phyloP scores from a whole-genome alignment of 768 basidiomycete genomes.

The Tephrocybe sp. region DNA sequence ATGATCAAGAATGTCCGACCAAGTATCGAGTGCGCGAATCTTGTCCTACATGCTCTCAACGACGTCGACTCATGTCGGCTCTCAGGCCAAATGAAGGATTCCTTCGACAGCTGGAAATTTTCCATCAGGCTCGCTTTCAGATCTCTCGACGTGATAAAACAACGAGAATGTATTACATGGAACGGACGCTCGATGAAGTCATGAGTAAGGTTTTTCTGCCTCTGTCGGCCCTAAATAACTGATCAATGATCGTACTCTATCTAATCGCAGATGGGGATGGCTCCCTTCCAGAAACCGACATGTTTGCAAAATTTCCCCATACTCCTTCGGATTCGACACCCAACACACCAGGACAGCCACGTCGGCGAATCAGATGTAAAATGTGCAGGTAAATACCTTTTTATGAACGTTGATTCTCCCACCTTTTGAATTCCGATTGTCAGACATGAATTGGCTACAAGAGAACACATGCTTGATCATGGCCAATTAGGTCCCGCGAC shows the following conservation, averaged over 20 bases:
- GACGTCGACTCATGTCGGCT: neutral
- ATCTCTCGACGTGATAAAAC: slow-evolving; percentile 66
- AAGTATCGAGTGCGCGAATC: slow-evolving; percentile 54
- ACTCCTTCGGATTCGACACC: slow-evolving; percentile 62
- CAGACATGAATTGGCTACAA: slow-evolving; percentile 80
- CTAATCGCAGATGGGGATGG: slow-evolving; percentile 68
- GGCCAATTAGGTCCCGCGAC: slow-evolving; percentile 73
- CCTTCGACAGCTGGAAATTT: slow-evolving; percentile 75
- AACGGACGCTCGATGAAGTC: slow-evolving; percentile 68
- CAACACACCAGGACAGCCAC: slow-evolving; percentile 51
- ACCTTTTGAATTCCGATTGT: neutral
- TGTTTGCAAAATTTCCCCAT: slow-evolving; percentile 74
- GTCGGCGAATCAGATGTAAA: slow-evolving; percentile 79
- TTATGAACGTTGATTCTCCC: neutral
- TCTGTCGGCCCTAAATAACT: slow-evolving; percentile 17
- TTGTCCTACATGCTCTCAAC: neutral
- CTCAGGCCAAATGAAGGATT: slow-evolving; percentile 85
- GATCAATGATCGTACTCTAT: slow-evolving; percentile 1
- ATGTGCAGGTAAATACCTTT: slow-evolving; percentile 68
- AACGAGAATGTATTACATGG: slow-evolving; percentile 82
- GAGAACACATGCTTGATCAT: slow-evolving; percentile 94
- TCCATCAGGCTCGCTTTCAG: slow-evolving; percentile 67
- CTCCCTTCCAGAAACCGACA: slow-evolving; percentile 55
- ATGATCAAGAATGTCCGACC: slow-evolving; percentile 68
- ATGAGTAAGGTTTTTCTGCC: slow-evolving; percentile 56